Conservation (phyloP, 1,284 basidiomycete genomes). For the Mycena sp. region DNA sequence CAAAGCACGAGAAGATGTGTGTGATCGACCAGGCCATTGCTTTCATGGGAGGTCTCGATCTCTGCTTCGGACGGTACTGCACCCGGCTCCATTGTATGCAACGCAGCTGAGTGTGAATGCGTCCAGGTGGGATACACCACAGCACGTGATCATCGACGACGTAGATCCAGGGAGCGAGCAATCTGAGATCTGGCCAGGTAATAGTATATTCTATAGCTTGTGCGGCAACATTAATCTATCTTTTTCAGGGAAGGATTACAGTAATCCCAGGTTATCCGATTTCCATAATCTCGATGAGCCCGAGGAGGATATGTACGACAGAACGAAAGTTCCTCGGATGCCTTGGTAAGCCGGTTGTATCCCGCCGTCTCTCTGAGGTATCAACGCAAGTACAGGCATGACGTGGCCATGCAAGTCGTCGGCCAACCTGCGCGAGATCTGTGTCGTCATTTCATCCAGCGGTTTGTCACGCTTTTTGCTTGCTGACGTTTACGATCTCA, state of each 20-base stretch:
- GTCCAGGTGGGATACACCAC: constrained; percentile 92
- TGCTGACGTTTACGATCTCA: constrained; percentile 30
- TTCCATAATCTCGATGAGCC: constrained; percentile 93
- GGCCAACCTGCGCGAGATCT: constrained; percentile 97
- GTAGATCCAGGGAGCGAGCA: constrained; percentile 66
- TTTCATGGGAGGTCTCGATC: constrained; percentile 97
- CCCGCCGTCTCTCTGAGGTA: background rate
- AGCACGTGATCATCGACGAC: constrained; percentile 92
- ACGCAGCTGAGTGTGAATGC: background rate
- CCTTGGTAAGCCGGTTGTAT: constrained; percentile 72
- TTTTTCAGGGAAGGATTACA: constrained; percentile 86
- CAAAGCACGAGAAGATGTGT: constrained; percentile 96
- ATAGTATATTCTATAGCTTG: constrained; percentile 19
- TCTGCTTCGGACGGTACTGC: constrained; percentile 85
- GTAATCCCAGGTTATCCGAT: constrained; percentile 90
- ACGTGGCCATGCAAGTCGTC: constrained; percentile 94
- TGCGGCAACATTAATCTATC: background rate
- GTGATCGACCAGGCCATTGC: constrained; percentile 98
- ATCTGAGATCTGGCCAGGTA: constrained; percentile 87
- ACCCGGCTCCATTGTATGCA: background rate
- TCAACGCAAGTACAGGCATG: constrained; percentile 73
- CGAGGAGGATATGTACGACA: constrained; percentile 94
- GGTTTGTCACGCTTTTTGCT: constrained; percentile 54
- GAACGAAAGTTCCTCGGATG: constrained; percentile 91
- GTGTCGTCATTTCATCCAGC: constrained; percentile 94